These are phyloP conservation scores for Penicillium italicum DNA, from an alignment of 2,329 filamentous ascomycete genomes.

Conservation along the genomic window DNA sequence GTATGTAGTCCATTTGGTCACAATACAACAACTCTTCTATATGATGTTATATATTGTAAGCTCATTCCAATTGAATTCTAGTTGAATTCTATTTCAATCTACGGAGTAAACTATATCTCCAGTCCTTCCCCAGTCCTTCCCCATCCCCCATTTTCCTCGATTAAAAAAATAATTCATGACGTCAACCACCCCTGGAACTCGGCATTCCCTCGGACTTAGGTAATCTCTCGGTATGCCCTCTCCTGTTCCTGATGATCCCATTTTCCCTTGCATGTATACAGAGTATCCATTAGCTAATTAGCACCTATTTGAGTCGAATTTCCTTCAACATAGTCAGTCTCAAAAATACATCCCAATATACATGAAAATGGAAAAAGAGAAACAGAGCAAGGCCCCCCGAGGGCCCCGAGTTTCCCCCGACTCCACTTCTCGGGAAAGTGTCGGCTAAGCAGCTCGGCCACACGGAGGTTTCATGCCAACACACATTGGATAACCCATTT, in stretches of 20 bases:
- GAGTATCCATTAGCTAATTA: too few species aligned
- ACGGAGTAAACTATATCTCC: too few species aligned
- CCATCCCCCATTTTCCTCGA: too few species aligned
- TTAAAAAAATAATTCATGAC: neutral
- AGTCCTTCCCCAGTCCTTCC: neutral
- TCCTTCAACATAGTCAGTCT: too few species aligned
- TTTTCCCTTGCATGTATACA: too few species aligned
- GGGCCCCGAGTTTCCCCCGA: conserved; percentile 7
- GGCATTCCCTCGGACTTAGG: neutral
- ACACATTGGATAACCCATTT: neutral
- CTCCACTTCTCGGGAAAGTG: conserved; percentile 30
- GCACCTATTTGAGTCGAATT: too few species aligned
- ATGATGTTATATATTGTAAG: too few species aligned
- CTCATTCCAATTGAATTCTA: too few species aligned
- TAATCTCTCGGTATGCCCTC: neutral
- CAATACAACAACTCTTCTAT: too few species aligned
- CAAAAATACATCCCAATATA: neutral
- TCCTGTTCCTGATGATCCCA: too few species aligned
- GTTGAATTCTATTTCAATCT: too few species aligned
- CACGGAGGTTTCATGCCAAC: conserved; percentile 29
- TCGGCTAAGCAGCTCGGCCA: conserved; percentile 36
- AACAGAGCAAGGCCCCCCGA: neutral
- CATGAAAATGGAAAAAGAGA: neutral
- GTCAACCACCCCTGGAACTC: neutral
- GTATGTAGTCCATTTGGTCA: too few species aligned